Evolutionary conservation across 768 basidiomycete species (phyloP).

Genomic region (Auriculariales sp.): DNA sequence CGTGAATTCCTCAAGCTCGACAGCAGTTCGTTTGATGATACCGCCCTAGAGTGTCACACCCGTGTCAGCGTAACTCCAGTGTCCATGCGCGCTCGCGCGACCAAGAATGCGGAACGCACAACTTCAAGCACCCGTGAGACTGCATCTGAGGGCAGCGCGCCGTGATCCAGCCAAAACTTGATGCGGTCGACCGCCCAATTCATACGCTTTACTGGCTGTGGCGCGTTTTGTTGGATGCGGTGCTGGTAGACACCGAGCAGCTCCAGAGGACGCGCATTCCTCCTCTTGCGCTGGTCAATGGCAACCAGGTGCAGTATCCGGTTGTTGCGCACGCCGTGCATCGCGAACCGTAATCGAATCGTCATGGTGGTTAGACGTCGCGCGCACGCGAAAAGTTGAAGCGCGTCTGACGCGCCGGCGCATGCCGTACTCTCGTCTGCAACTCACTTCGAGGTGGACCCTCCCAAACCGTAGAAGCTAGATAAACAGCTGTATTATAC

Average conservation of each 20-base stretch:
- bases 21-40: too few species aligned
- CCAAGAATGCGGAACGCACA: conserved; percentile 34
- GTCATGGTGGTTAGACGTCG: too few species aligned
- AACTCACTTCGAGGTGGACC: too few species aligned
- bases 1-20: too few species aligned
- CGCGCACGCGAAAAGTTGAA: too few species aligned
- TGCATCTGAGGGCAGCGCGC: conserved; percentile 68
- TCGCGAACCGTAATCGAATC: conserved; percentile 70
- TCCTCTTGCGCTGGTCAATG: conserved; percentile 49
- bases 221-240: conserved; percentile 20
- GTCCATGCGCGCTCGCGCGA: too few species aligned
- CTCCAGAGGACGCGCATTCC: conserved; percentile 81
- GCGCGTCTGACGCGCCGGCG: too few species aligned
- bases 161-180: conserved; percentile 74
- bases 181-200: conserved; percentile 89
- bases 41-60: too few species aligned
- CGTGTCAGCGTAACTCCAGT: too few species aligned
- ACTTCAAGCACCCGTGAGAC: conserved; percentile 64
- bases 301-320: conserved; percentile 80
- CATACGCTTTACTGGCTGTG: conserved; percentile 39
- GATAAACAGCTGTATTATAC: too few species aligned
- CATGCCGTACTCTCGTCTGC: too few species aligned
- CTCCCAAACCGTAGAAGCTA: too few species aligned
- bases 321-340: conserved; percentile 63
- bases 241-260: conserved; percentile 77